Base-by-base conservation (phyloP, 768 basidiomycete genomes). In the Russula earlei region DNA sequence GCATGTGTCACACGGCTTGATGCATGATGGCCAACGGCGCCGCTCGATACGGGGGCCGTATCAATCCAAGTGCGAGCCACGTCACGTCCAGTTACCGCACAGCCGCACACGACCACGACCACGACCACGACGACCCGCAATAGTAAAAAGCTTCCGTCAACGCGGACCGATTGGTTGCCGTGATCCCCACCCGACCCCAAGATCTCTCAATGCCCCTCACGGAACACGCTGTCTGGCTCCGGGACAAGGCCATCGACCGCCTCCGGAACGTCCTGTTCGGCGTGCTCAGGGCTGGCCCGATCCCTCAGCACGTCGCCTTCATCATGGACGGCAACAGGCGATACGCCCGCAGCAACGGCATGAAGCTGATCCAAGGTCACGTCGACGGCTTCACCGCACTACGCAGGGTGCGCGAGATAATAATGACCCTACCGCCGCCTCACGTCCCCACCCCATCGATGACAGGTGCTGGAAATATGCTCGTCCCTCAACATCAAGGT, bases 281-380 rank as follows among this genome's bases (percentile, higher is more conserved):
- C 56, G 70, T 92, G 19, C 78, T 99, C 43, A 74, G 85, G 0
- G 75, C 86, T 2, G 94, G 93, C 0, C 94, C 95, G 0, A 77
- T 94, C 9, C 96, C 96, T 0, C 70, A 74, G 41, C 96, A 99
- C 72, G 79, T 98, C 27, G 93, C 88, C 2, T 94, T 99, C 67
- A 84, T 95, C 25, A 94, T 99, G 92, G 96, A 99, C 66, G 96
- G 96, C 4, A 97, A 98, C 68, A 75, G 96, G 51, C 77, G 96
- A 11, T 95, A 89, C 66, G 94, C 96, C 1, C 76, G 90, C 68
- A 70, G 74, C 62, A 71, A 79, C 20, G 80, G 83, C 15, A 79
- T 82, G 68, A 68, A 75, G n/a, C 77, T 89, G 19, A 74, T 74
- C 33, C 75, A 91, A 59, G 95, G 96, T 3, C 95, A 99, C 68